Percentiles rank a stretch among this genome's conserved stretches.
These are phyloP conservation scores for Santalum album DNA, from an alignment of 164 flowering plant species.

Conservation along the genomic window DNA sequence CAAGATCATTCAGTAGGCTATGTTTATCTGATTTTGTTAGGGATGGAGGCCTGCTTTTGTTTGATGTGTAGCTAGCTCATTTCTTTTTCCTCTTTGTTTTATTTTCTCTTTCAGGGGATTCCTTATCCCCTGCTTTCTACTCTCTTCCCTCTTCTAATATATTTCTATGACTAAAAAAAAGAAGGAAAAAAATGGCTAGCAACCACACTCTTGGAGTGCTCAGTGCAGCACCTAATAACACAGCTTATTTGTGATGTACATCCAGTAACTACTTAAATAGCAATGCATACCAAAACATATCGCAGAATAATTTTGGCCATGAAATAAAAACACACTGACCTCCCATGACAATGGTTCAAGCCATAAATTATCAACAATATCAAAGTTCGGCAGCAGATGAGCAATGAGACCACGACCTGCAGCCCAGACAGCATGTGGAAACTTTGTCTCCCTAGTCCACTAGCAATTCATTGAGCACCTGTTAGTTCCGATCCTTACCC, in stretches of 20 bases:
- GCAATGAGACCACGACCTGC: conserved; percentile 95
- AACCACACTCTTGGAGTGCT: background rate
- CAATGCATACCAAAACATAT: background rate
- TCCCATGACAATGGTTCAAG: conserved; percentile 92
- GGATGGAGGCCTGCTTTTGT: too few relatives aligned
- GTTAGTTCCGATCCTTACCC: conserved; percentile 5
- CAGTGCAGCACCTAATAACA: background rate
- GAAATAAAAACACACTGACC: conserved; percentile 33
- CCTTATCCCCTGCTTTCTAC: too few relatives aligned
- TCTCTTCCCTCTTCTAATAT: too few relatives aligned
- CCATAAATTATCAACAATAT: conserved; percentile 81
- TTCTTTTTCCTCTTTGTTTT: too few relatives aligned
- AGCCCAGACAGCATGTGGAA: conserved; percentile 98
- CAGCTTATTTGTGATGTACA: background rate
- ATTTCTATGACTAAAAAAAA: too few relatives aligned
- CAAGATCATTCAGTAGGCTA: too few relatives aligned
- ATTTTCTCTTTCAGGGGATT: too few relatives aligned
- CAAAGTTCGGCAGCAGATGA: conserved; percentile 81
- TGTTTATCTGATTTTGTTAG: too few relatives aligned
- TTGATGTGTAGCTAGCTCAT: too few relatives aligned
- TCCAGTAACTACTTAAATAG: background rate
- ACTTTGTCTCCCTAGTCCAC: conserved; percentile 89
- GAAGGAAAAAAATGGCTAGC: too few relatives aligned
- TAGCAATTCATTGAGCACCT: conserved; percentile 15
- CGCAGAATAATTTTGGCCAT: background rate